Evolutionary conservation across 805 yeast genomes (phyloP), one percentile per base, ranked within the genome.

Genomic region (Lachancea dasiensis): DNA sequence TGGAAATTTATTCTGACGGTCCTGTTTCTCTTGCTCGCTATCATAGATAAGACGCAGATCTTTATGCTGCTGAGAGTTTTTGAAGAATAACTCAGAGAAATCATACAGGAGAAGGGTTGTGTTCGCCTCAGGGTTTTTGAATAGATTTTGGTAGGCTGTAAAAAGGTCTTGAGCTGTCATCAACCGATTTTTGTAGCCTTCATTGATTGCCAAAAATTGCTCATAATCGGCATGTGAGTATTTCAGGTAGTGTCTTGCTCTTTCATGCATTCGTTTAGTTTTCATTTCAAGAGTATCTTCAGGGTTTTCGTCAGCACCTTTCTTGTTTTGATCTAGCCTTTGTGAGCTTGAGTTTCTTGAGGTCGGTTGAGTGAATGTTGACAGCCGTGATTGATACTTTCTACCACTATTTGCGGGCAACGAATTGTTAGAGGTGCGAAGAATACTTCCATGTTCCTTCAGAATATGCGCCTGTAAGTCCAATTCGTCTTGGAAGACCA

Each of bases 401-500:
- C 60, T 58, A 18, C 49, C 49, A 20, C 54, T 53, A 26, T 49
- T 46, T n/a, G 57, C 39, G n/a, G 39, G 13, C 8, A 53, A 39
- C 29, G 46, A 49, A 29, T 61, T 58, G 39, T 48, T 45, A 31
- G 69, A 69, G 19, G 62, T 66, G 10, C 75, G 77, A 29, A 70
- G 63, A 3, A 80, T 47, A 4, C 73, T 73, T 2, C 83, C 77
- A 60, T 92, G 99, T 49, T 82, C 90, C 46, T 77, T 75, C 32
- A 86, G 61, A 78, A 86, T 80, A 60, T 92, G 98, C 1, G 94
- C 89, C 38, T 83, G 81, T 38, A 92, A 67, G 49, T 87, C 97
- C 39, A 87, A 61, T 37, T 84, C 92, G 45, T 86, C 90, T 16
- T 80, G 73, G 56, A 92, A 92, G 1, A 90, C 98, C 16, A 92